Evolutionary conservation across 345 rosid species (phyloP).

Genomic region (Eucalyptus sideroxylon): DNA sequence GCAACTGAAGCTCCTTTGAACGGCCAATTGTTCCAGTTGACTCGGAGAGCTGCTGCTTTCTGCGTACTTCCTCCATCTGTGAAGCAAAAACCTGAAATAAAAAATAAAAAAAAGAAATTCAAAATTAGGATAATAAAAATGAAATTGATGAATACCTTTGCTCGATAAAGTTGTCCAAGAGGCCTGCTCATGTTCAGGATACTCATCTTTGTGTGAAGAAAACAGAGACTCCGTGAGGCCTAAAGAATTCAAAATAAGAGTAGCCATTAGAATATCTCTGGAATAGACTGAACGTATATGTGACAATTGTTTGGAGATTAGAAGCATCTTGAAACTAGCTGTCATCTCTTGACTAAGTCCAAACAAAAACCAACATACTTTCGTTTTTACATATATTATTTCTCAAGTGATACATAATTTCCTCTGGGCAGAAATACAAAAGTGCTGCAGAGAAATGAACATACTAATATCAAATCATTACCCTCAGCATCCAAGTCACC

Average conservation of each 20-base stretch:
- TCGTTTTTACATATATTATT: not conserved
- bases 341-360: not conserved
- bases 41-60: conserved; percentile 62
- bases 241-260: conserved; percentile 17
- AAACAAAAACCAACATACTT: not conserved
- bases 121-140: not conserved
- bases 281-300: not conserved
- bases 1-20: conserved; percentile 82
- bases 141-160: conserved; percentile 43
- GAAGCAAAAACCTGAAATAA: conserved; percentile 2
- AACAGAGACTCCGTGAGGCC: conserved; percentile 90
- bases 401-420: not conserved
- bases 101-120: not conserved
- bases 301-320: not conserved
- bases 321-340: not conserved
- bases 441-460: not conserved
- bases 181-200: conserved; percentile 91
- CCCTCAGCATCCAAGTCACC: conserved; percentile 98
- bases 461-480: conserved; percentile 1
- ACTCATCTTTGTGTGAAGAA: conserved; percentile 91
- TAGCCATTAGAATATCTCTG: not conserved
- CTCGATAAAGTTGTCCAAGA: conserved; percentile 81
- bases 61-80: conserved; percentile 90
- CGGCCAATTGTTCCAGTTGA: conserved; percentile 90
- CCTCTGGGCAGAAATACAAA: not conserved